These are phyloP conservation scores for Dendrobium huoshanense DNA, from an alignment of 106 monocot genomes.

Conservation along the genomic window DNA sequence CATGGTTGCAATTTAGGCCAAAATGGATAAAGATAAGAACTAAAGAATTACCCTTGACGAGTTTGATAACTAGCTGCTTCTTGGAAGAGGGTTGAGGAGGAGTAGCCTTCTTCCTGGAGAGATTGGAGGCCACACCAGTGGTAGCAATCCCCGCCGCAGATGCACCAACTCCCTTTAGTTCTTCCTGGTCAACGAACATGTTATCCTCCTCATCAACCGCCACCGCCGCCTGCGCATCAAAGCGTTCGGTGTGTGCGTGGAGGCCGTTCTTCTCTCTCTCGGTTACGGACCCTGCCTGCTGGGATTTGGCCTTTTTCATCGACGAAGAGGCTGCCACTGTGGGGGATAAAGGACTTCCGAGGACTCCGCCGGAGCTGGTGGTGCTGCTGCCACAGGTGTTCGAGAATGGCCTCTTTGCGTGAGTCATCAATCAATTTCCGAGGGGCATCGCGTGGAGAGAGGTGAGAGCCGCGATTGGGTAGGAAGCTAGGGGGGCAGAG, in stretches of 20 bases:
- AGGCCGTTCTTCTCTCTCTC: slow-evolving; percentile 17
- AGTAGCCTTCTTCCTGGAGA: slow-evolving; percentile 27
- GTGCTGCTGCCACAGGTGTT: slow-evolving; percentile 7
- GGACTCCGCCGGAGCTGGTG: slow-evolving; percentile 12
- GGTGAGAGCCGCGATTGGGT: background rate
- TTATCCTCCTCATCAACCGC: slow-evolving; percentile 14
- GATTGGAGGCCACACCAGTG: slow-evolving; percentile 18
- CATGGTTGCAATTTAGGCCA: background rate
- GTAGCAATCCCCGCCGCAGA: background rate
- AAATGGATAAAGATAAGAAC: background rate
- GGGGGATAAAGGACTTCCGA: slow-evolving; percentile 2
- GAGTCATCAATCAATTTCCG: slow-evolving; percentile 20
- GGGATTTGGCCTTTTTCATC: slow-evolving; percentile 25
- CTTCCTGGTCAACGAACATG: slow-evolving; percentile 18
- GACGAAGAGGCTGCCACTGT: slow-evolving; percentile 7
- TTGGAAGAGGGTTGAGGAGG: slow-evolving; percentile 21
- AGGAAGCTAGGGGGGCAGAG: background rate
- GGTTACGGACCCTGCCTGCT: background rate
- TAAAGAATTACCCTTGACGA: slow-evolving; percentile 14
- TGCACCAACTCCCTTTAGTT: slow-evolving; percentile 6
- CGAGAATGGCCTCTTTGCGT: slow-evolving; percentile 18
- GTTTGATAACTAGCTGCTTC: slow-evolving; percentile 24
- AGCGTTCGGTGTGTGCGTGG: slow-evolving; percentile 7
- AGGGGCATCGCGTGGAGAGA: slow-evolving; percentile 1
- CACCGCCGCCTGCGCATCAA: background rate